These are phyloP conservation scores for Rutstroemia sp. DNA, from an alignment of 2,329 filamentous ascomycete genomes.

Conservation along the genomic window DNA sequence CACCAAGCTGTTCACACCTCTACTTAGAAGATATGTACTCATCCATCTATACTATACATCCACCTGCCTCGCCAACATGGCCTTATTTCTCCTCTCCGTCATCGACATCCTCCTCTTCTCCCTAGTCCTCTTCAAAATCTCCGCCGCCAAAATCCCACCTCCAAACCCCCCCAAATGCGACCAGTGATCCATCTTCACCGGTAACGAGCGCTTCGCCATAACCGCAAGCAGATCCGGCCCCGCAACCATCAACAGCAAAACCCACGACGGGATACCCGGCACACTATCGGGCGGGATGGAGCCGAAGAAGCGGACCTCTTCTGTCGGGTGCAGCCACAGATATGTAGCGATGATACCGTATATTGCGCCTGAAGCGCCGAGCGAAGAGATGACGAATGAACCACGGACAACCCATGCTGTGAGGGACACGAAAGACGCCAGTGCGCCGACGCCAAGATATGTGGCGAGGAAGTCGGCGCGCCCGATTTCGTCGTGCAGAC, in stretches of 20 bases:
- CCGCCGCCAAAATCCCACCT: slow-evolving; percentile 25
- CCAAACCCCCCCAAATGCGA: slow-evolving; percentile 33
- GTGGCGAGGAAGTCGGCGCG: slow-evolving; percentile 62
- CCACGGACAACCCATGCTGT: slow-evolving; percentile 32
- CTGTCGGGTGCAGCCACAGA: slow-evolving; percentile 50
- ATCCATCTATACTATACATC: not conserved
- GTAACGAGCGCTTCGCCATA: slow-evolving; percentile 1
- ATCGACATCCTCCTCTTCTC: slow-evolving; percentile 18
- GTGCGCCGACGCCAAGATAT: slow-evolving; percentile 51
- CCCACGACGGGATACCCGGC: slow-evolving; percentile 46
- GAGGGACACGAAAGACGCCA: slow-evolving; percentile 54
- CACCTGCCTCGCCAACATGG: not conserved
- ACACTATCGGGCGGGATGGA: slow-evolving; percentile 44
- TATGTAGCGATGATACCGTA: slow-evolving; percentile 55
- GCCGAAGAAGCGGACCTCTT: slow-evolving; percentile 50
- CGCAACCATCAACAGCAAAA: slow-evolving; percentile 45
- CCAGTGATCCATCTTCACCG: slow-evolving; percentile 30
- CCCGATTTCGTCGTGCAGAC: slow-evolving; percentile 63
- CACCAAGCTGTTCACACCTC: too few relatives aligned
- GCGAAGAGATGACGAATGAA: slow-evolving; percentile 39
- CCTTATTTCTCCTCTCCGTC: slow-evolving; percentile 10
- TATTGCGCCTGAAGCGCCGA: slow-evolving; percentile 62
- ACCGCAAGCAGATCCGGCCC: slow-evolving; percentile 39
- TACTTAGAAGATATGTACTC: not conserved
- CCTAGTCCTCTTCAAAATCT: slow-evolving; percentile 21